A percentile compares a stretch with the other conserved stretches of the same genome.
Evolutionary conservation across 2,329 filamentous ascomycete species (phyloP).

Genomic region (Teratosphaeria zuluensis): DNA sequence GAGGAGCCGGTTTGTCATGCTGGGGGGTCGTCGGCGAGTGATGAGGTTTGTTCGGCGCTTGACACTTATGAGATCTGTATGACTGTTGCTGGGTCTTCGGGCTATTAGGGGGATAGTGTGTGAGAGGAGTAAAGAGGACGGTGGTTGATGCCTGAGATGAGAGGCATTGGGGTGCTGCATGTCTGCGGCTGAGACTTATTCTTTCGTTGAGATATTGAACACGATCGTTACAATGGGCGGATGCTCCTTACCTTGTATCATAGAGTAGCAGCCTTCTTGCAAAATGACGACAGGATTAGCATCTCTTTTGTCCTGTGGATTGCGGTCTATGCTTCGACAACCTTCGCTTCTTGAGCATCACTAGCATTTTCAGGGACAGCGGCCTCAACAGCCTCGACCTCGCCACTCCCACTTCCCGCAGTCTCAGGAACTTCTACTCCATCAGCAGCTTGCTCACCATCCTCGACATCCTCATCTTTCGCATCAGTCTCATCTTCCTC

Average conservation of each 20-base stretch:
- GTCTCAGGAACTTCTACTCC: not conserved
- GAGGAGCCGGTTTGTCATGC: not conserved
- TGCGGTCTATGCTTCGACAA: not conserved
- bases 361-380: not conserved
- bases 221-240: not conserved
- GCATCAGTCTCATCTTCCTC: slow-evolving; percentile 7
- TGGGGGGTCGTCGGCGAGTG: not conserved
- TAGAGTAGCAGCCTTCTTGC: not conserved
- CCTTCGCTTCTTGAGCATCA: not conserved
- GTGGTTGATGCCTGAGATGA: not conserved
- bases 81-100: not conserved
- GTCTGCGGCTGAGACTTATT: not conserved
- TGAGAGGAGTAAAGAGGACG: not conserved
- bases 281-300: not conserved
- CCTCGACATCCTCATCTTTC: slow-evolving; percentile 7
- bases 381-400: not conserved
- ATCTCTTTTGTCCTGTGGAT: not conserved
- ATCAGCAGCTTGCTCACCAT: slow-evolving; percentile 6
- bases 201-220: not conserved
- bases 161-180: not conserved
- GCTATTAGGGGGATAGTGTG: not conserved
- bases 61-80: not conserved
- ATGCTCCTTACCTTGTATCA: not conserved
- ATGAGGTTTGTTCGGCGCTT: not conserved
- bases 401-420: not conserved